phyloP scores from a whole-genome alignment of 306 rosid genomes.

The Sophora flavescens region DNA sequence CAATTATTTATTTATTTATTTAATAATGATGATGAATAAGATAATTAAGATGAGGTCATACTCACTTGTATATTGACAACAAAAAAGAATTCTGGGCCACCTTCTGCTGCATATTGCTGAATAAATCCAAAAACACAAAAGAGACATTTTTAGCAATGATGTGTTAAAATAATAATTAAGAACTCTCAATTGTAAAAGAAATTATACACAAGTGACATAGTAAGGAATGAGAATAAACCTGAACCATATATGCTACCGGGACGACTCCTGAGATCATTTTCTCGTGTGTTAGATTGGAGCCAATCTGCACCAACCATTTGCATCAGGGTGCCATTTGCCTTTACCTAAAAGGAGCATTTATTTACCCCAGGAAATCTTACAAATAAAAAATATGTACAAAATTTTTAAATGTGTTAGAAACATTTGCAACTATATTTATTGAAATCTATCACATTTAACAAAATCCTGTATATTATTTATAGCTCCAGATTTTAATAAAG shows the following conservation, averaged over 20 bases:
- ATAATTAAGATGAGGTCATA: constrained; percentile 15
- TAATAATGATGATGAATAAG: background rate
- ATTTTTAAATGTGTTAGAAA: too few species aligned
- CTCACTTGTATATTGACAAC: constrained; percentile 71
- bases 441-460: background rate
- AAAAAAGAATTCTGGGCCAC: constrained; percentile 73
- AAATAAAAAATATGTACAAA: background rate
- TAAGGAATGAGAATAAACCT: constrained; percentile 51
- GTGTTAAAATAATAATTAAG: background rate
- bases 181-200: background rate
- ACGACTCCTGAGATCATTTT: constrained; percentile 66
- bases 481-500: background rate
- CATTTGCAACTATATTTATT: background rate
- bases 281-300: constrained; percentile 62
- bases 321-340: constrained; percentile 69
- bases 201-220: background rate
- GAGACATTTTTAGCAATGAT: background rate
- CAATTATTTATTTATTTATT: too few species aligned
- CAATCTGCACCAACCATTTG: constrained; percentile 82
- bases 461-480: background rate
- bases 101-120: constrained; percentile 66
- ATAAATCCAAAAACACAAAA: constrained; percentile 34
- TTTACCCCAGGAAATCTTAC: background rate
- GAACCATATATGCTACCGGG: constrained; percentile 61
- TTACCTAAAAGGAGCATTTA: constrained; percentile 51